These are phyloP conservation scores for Metschnikowia matae DNA, from an alignment of 805 yeast genomes.

Conservation along the genomic window DNA sequence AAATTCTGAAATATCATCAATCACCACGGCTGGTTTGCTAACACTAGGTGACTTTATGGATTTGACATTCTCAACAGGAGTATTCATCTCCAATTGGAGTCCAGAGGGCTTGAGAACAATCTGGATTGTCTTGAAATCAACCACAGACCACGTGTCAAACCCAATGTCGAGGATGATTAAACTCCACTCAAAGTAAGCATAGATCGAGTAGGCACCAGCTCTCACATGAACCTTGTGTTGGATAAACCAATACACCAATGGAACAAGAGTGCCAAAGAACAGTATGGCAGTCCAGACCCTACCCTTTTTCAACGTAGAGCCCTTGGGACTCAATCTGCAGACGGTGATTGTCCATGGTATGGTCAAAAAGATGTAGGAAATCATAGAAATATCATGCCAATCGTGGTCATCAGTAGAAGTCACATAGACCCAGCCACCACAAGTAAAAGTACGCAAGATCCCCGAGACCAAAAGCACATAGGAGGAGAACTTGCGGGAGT, in stretches of 20 bases:
- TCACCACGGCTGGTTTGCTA: conserved; percentile 3
- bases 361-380: conserved; percentile 79
- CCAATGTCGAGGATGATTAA: conserved; percentile 77
- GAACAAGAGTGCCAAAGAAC: conserved; percentile 73
- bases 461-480: conserved; percentile 55
- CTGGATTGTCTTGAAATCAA: conserved; percentile 65
- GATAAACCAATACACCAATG: conserved; percentile 82
- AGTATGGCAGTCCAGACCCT: conserved; percentile 50
- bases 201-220: conserved; percentile 93
- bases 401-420: conserved; percentile 97
- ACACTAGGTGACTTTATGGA: not conserved
- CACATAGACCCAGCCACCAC: conserved; percentile 98
- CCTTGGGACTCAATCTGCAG: conserved; percentile 45
- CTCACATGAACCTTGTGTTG: conserved; percentile 85
- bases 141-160: conserved; percentile 75
- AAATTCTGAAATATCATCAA: conserved; percentile 30
- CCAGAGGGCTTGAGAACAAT: conserved; percentile 24
- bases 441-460: conserved; percentile 82
- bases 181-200: conserved; percentile 94
- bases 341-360: conserved; percentile 83
- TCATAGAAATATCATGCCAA: conserved; percentile 94
- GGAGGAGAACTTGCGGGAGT: conserved; percentile 31
- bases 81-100: conserved; percentile 1
- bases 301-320: conserved; percentile 44
- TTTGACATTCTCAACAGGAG: not conserved